Evolutionary conservation across 139 green algal genomes (phyloP).

Genomic region (Spirogloea muscicola): DNA sequence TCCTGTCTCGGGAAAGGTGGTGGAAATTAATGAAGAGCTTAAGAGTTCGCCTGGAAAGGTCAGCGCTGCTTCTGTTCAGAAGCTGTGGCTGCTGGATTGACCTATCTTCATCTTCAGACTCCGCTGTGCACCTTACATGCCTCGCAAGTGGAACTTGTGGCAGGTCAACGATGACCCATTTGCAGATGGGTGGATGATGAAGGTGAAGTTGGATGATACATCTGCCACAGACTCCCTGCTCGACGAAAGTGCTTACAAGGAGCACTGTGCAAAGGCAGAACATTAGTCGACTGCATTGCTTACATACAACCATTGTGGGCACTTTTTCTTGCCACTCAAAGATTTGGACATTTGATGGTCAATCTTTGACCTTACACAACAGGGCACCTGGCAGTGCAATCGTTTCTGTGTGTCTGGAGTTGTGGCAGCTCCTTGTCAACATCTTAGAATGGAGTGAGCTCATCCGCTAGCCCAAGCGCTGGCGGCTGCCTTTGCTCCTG

Average conservation of each 20-base stretch:
- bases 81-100: too few relatives aligned
- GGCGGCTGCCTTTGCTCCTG: too few relatives aligned
- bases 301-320: too few relatives aligned
- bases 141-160: not conserved
- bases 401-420: too few relatives aligned
- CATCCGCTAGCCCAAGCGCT: too few relatives aligned
- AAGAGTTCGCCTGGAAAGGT: conserved; percentile 45
- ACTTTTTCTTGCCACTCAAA: too few relatives aligned
- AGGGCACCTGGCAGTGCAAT: too few relatives aligned
- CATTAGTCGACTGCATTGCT: conserved; percentile 8
- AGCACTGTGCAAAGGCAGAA: conserved; percentile 3
- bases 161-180: conserved; percentile 86
- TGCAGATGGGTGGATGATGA: conserved; percentile 89
- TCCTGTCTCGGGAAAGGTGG: conserved; percentile 81
- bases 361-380: too few relatives aligned
- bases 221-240: conserved; percentile 70
- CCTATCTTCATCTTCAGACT: not conserved
- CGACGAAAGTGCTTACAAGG: conserved; percentile 72
- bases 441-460: too few relatives aligned
- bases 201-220: conserved; percentile 85
- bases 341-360: too few relatives aligned
- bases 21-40: conserved; percentile 77
- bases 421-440: too few relatives aligned
- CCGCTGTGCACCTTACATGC: not conserved
- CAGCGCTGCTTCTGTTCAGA: not conserved